Evolutionary conservation across 2,329 filamentous ascomycete genomes (phyloP).

Genomic region (Penicillium sp.): DNA sequence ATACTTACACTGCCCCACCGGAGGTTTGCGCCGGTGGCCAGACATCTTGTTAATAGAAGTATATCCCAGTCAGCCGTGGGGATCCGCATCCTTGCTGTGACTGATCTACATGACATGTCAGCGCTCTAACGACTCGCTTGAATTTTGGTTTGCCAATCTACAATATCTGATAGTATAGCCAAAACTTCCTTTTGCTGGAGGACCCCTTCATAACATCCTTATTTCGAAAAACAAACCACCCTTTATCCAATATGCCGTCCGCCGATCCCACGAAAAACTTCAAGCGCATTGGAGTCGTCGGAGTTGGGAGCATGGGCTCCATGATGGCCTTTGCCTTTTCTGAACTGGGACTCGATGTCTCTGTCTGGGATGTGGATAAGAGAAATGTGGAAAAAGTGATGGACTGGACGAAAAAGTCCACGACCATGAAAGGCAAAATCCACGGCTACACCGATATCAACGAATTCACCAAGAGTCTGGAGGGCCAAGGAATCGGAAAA

Average conservation of each 20-base stretch:
- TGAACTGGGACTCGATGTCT: slow-evolving; percentile 35
- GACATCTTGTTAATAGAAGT: too few species aligned
- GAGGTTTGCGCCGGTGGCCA: too few species aligned
- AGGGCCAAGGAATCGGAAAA: slow-evolving; percentile 26
- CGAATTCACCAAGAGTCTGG: slow-evolving; percentile 32
- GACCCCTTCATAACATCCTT: too few species aligned
- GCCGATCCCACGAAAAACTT: slow-evolving; percentile 23
- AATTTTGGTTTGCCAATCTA: too few species aligned
- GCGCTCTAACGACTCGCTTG: too few species aligned
- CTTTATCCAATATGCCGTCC: slow-evolving; percentile 16
- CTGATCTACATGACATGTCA: too few species aligned
- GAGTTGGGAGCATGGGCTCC: slow-evolving; percentile 39
- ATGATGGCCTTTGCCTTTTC: slow-evolving; percentile 41
- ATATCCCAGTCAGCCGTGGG: too few species aligned
- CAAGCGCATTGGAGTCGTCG: slow-evolving; percentile 36
- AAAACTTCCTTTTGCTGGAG: too few species aligned
- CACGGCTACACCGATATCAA: slow-evolving; percentile 31
- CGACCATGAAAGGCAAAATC: slow-evolving; percentile 27
- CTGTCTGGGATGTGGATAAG: slow-evolving; percentile 33
- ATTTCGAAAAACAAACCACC: background rate
- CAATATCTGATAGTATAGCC: too few species aligned
- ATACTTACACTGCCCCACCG: slow-evolving; percentile 5
- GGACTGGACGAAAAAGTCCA: slow-evolving; percentile 17
- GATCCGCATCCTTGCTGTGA: too few species aligned
- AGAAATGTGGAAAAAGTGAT: slow-evolving; percentile 32